Base-by-base conservation (phyloP, 192 early-diverging fungal species). In the Nowakowskiella sp. region DNA sequence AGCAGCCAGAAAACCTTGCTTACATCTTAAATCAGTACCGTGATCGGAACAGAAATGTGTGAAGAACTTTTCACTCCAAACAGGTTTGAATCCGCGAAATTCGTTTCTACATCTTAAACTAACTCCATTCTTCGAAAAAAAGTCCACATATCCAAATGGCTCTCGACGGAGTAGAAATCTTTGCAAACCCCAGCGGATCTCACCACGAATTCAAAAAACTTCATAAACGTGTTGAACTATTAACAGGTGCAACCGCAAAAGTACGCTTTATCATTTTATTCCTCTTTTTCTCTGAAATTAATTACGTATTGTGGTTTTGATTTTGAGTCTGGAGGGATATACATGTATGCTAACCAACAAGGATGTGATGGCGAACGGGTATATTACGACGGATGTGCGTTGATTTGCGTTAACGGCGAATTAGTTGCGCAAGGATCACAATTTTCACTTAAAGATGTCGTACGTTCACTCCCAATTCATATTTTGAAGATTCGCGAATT, bases 171-270 rank as follows among this genome's bases (percentile, higher is more conserved):
- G 93, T 95, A 1, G 96, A 99, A 60, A 89, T 99, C 32, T 88
- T 99, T 44, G 80, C 84, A 33, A 99, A 99, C 60, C 90, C 90
- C 61, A 92, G 89, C 65, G 92, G 89, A 52, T 88, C 84, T 60
- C 96, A 99, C 74, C 94, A 97, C 61, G 94, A 99, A 66, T 76
- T 99, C 44, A 79, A 87, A 47, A 99, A 99, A 64, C 78, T 99
- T 3, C 66, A 83, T 23, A 76, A 75, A 0, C 84, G 96, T 28
- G 65, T 99, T 8, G 87, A 94, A 23, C 71, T 99, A 49, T 91
- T 99, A 26, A 67, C 77, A 1, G 85, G 84, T 31, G 96, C 96
- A 2, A 99, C 92, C 29, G 66, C 74, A 7, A 96, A 94, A 66
- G 85, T 86, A 60, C 48, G 33, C 27, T 28, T 3, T 8, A 29